Evolutionary conservation across 176 grass and related monocot species (phyloP), one percentile per base, ranked within the genome.

Genomic region (Oryza meridionalis): DNA sequence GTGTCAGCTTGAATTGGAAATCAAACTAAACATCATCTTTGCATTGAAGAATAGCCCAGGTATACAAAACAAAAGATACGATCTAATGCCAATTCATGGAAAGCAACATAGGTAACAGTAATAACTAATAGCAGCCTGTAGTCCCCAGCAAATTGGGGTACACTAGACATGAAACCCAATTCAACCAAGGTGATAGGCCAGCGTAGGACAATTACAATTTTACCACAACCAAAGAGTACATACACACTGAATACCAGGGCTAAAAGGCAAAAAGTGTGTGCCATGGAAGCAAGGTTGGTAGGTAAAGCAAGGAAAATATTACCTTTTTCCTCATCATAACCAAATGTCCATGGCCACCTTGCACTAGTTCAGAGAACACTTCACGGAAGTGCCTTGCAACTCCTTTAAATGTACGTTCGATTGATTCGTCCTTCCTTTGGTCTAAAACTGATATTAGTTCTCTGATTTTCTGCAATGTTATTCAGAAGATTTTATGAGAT

Each of bases 321-420:
- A 99, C 91, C 93, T 90, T 99, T 94, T 99, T 99, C 93, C 90
- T 99, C 93, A 96, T 99, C 96, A 99, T 99, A 85, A 99, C 88
- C 86, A 99, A 85, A 75, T 96, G 87, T 51, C 96, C 96, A 83
- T 90, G 88, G 26, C 96, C 96, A 84, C 93, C 93, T 90, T 99
- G 96, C 81, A 99, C 96, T 44, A 99, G 86, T 76, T 99, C 96
- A 81, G 87, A 53, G 62, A 99, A 99, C 67, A 99, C 96, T 89
- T 99, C 93, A 17, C 93, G 81, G 81, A 99, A 99, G 83, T 99
- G 93, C 73, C 77, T 96, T 79, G 96, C 89, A 47, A 99, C 96
- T 80, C 96, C 96, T 91, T 99, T 99, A 84, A 99, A 99, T 82
- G 96, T 99, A 19, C 96, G 93, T 72, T 99, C 96, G 75, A 99